A percentile compares a stretch with the other conserved stretches of the same genome.
These are phyloP conservation scores for Colletotrichum brevisporum DNA, from an alignment of 2,329 filamentous ascomycete genomes.

Conservation along the genomic window DNA sequence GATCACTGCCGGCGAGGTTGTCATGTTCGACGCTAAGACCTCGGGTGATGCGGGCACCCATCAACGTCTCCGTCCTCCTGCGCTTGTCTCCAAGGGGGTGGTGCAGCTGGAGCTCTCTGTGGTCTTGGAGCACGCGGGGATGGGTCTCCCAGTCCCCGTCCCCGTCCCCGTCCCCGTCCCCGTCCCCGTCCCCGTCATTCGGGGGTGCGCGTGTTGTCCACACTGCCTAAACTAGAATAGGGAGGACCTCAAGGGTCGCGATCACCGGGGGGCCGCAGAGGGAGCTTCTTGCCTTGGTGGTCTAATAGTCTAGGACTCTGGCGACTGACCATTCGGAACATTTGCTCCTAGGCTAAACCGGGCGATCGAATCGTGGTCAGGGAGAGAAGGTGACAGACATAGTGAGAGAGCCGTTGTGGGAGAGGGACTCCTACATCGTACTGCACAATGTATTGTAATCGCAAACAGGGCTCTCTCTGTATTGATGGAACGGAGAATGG, in stretches of 20 bases:
- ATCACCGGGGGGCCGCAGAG: slow-evolving; percentile 18
- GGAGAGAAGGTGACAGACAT: background rate
- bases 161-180: background rate
- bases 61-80: background rate
- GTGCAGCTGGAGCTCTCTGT: slow-evolving; percentile 8
- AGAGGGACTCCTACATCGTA: background rate
- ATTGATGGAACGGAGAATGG: slow-evolving; percentile 28
- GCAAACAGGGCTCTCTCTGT: background rate
- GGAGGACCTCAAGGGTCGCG: background rate
- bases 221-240: background rate
- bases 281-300: background rate
- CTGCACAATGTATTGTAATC: slow-evolving; percentile 13
- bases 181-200: slow-evolving; percentile 1
- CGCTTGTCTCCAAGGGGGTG: slow-evolving; percentile 16
- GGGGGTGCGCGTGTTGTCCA: background rate
- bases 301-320: no score
- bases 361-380: no score
- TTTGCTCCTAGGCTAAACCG: no score
- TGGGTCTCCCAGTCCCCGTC: slow-evolving; percentile 10
- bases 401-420: background rate
- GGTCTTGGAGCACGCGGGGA: slow-evolving; percentile 19
- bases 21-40: slow-evolving; percentile 34
- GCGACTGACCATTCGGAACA: no score
- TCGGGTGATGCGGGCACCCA: slow-evolving; percentile 37
- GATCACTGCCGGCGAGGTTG: slow-evolving; percentile 36